These are phyloP conservation scores for Fraxinus nigra DNA, from an alignment of 305 asterid genomes.

Conservation along the genomic window DNA sequence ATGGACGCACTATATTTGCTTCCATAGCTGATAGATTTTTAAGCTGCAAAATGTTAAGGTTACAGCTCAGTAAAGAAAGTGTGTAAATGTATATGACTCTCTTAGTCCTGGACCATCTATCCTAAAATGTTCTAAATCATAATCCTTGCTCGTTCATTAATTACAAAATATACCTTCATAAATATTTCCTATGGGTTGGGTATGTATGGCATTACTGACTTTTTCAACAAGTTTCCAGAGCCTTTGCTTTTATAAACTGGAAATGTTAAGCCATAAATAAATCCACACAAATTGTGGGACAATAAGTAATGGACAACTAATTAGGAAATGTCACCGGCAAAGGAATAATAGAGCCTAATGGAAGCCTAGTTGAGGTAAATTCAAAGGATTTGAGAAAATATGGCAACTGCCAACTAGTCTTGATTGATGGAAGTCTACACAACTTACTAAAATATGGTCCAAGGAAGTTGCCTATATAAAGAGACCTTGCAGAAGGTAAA, in stretches of 20 bases:
- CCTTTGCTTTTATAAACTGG: not conserved
- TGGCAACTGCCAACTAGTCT: not conserved
- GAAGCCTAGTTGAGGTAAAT: not conserved
- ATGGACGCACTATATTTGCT: constrained; percentile 89
- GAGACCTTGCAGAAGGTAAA: not conserved
- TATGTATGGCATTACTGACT: not conserved
- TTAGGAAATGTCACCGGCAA: not conserved
- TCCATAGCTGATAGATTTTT: constrained; percentile 92
- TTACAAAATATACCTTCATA: not conserved
- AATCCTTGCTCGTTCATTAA: not conserved
- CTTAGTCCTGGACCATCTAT: not conserved
- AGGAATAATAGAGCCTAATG: not conserved
- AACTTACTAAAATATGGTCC: not conserved
- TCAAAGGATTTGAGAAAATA: not conserved
- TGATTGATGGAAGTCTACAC: not conserved
- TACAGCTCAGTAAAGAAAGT: constrained; percentile 2
- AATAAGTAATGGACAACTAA: not conserved
- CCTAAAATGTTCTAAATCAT: not conserved
- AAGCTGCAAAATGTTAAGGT: constrained; percentile 54
- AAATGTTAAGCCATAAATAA: not conserved
- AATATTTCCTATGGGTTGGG: constrained; percentile 12
- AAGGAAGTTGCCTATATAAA: not conserved
- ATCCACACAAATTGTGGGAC: not conserved
- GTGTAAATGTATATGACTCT: not conserved
- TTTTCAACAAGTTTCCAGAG: not conserved